Evolutionary conservation across 345 rosid species (phyloP), one percentile per base, ranked within the genome.

Genomic region (Hypericum perforatum): DNA sequence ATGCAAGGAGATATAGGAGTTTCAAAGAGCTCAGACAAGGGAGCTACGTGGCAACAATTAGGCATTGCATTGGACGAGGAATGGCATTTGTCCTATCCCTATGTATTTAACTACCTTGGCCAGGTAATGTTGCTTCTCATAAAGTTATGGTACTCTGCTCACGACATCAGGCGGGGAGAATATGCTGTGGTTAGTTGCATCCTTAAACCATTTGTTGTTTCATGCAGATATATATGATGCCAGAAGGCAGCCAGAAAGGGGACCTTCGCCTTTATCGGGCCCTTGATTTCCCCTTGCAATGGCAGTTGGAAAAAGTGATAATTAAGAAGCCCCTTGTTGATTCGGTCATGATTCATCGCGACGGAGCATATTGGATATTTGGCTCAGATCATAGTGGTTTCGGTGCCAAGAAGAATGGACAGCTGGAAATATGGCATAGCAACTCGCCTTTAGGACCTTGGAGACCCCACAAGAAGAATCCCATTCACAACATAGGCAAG

Each of bases 1-100:
- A 49, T 74, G 81, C 94, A 92, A 78, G 99, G 99, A 38, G 99
- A 92, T 63, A 92, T 92, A 59, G 98, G 82, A 53, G 95, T 83
- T 41, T 86, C 99, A 22, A 72, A 70, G 56, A 92, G 99, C 67
- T 52, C 58, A 0, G 95, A 92, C 43, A 77, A 79, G 48, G 95
- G 98, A 65, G 97, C 89, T 8, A 81, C 95, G 3, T 92, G 98
- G 98, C 70, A 83, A 57, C 87, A 82, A 60, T 68, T 92, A 69
- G 98, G 98, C 37, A 69, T 84, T 51, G 97, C 89, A 46, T 68
- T 92, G 73, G 94, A 92, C 57, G 98, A 92, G 74, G 77, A 84
- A 39, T 89, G 98, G 97, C 98, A 92, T 58, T 82, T 89, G 61
- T 92, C 98, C 10, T 92, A 63, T 65, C 98, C 98, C 1, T 92